Percentiles rank a stretch among this genome's conserved stretches.
These are phyloP conservation scores for Aspergillus japonicus DNA, from an alignment of 2,329 filamentous ascomycete genomes.

Conservation along the genomic window DNA sequence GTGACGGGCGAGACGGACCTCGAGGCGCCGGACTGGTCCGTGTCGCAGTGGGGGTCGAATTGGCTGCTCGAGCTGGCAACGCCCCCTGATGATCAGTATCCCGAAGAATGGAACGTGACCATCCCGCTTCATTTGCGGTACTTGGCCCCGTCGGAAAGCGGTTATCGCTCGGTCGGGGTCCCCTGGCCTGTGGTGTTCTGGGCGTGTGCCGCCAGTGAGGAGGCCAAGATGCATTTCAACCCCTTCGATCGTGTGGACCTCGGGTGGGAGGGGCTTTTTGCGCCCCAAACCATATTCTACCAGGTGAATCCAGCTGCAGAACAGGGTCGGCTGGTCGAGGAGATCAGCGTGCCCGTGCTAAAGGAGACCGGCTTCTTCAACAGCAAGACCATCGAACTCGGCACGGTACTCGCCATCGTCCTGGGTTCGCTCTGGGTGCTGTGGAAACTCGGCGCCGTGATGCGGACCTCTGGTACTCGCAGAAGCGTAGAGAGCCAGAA, in stretches of 20 bases:
- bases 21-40: conserved; percentile 82
- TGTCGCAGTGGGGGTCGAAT: conserved; percentile 74
- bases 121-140: conserved; percentile 88
- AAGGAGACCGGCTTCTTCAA: conserved; percentile 45
- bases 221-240: conserved; percentile 67
- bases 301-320: conserved; percentile 58
- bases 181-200: conserved; percentile 87
- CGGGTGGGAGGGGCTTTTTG: conserved; percentile 83
- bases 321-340: conserved; percentile 48
- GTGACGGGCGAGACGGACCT: conserved; percentile 78
- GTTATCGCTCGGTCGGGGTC: conserved; percentile 57
- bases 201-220: conserved; percentile 67
- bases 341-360: conserved; percentile 65
- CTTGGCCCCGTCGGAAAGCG: conserved; percentile 60
- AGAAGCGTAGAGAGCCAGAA: conserved; percentile 14
- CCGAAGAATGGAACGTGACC: conserved; percentile 37
- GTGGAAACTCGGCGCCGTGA: conserved; percentile 53
- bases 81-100: background rate
- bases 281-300: conserved; percentile 75
- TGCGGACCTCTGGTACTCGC: conserved; percentile 23
- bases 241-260: conserved; percentile 83
- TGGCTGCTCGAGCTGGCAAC: conserved; percentile 72
- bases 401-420: conserved; percentile 60
- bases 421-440: conserved; percentile 70
- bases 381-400: conserved; percentile 45